Evolutionary conservation across 179 eudicot genomes (phyloP).

Genomic region (Silene noctiflora): DNA sequence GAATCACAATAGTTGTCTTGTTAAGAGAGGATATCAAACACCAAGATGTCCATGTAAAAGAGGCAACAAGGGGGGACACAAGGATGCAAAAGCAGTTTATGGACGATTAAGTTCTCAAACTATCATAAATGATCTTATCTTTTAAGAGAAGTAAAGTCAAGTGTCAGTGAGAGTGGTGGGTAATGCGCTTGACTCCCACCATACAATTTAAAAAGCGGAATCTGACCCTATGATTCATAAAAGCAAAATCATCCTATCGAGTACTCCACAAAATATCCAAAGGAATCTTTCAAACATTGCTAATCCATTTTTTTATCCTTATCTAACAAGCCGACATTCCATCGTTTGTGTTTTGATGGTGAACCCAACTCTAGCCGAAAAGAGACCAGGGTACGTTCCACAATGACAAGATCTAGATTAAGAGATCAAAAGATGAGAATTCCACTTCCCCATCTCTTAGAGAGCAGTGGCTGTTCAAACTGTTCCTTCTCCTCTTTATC

Average conservation of each 20-base stretch:
- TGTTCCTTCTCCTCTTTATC: neutral
- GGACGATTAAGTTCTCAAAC: neutral
- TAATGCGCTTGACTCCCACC: neutral
- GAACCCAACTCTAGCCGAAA: neutral
- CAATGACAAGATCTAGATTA: neutral
- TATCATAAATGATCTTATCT: no score
- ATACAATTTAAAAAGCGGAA: neutral
- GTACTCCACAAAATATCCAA: neutral
- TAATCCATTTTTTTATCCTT: neutral
- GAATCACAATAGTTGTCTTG: neutral
- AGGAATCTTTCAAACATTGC: neutral
- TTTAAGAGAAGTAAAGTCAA: neutral
- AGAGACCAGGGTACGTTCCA: neutral
- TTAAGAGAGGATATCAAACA: neutral
- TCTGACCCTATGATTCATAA: neutral
- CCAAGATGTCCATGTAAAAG: neutral
- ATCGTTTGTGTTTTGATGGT: neutral
- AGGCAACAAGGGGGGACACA: neutral
- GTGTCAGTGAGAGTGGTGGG: neutral
- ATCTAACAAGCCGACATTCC: neutral
- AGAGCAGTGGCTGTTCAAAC: neutral
- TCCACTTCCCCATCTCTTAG: neutral
- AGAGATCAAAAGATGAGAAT: neutral
- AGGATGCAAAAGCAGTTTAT: neutral
- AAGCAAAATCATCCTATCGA: neutral